Base-by-base conservation (phyloP, 371 early-diverging fungal genomes). In the Mortierella sp. region DNA sequence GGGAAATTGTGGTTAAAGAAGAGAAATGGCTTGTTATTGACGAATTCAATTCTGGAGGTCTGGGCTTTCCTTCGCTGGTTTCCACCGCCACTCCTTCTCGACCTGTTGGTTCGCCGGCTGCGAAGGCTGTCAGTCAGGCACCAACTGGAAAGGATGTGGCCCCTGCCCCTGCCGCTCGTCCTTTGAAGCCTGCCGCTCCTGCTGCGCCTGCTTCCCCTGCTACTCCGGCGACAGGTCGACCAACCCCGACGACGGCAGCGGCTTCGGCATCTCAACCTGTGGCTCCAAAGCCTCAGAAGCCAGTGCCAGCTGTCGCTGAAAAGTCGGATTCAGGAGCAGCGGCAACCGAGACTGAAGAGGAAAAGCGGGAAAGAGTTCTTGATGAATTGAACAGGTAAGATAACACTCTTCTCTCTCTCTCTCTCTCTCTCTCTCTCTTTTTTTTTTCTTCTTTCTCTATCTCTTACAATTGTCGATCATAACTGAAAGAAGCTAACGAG, bases 21-120 rank as follows among this genome's bases (percentile, higher is more conserved):
- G 91, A 92, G 63, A 87, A 87, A 59, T 95, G 96, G 96, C 66
- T 94, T 9, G 82, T 88, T 3, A 77, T 92, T 46, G 90, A 90
- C 66, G 84, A 81, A 4, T 85, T 84, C 65, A 84, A 84, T 55
- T 72, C 76, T 37, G 66, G 79, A 23, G 75, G 77, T 15, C 57
- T 71, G n/a, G 68, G 82, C 43, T 74, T 73, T 47, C 80, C 70
- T 55, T 59, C 81, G 12, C 51, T 81, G 21, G 45, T 52, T 11
- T 19, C 72, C 11, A 60, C 68, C 15, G 51, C 69, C 21, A 29
- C 81, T 3, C 50, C 60, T n/a, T n/a, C 62, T 5, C 75, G 68
- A 4, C 53, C 60, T 7, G 45, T 47, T 5, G 60, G 67, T 15
- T 61, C 61, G 44, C 46, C 74, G 46, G 5, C 73, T 7, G 48